These are phyloP conservation scores for Rhizophagus sp. DNA, from an alignment of 192 early-diverging fungal genomes.

Conservation along the genomic window DNA sequence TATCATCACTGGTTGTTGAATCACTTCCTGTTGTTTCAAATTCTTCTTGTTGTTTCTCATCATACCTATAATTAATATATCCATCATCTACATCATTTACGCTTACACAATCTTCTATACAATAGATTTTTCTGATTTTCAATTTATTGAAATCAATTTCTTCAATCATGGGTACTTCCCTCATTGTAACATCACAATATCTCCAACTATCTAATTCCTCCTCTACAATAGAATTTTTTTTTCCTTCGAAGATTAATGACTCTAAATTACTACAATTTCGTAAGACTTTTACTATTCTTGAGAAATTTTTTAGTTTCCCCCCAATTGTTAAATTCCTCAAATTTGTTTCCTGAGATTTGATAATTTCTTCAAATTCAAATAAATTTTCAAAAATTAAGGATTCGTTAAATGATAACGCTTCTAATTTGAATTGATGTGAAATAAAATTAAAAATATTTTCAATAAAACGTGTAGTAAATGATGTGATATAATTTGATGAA, in stretches of 20 bases:
- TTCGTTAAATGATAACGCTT: not conserved
- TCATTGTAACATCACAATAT: not conserved
- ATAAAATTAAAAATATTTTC: not conserved
- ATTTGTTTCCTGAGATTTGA: not conserved
- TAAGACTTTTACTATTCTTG: not conserved
- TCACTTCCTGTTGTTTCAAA: not conserved
- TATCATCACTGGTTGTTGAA: not conserved
- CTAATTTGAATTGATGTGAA: not conserved
- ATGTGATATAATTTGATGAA: not conserved
- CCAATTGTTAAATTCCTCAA: not conserved
- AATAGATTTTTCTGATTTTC: not conserved
- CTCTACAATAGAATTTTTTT: not conserved
- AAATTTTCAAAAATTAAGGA: not conserved
- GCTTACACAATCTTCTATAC: not conserved
- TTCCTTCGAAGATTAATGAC: not conserved
- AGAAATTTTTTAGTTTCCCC: not conserved
- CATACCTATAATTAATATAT: no score
- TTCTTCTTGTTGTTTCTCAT: not conserved
- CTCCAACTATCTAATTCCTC: no score
- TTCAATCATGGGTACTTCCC: not conserved
- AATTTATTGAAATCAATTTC: not conserved
- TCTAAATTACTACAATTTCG: not conserved
- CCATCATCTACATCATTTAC: no score
- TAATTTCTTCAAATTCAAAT: not conserved
- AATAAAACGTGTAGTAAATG: not conserved